Evolutionary conservation across 1,284 basidiomycete genomes (phyloP), one percentile per base, ranked within the genome.

Genomic region (Rhodotorula sp.): DNA sequence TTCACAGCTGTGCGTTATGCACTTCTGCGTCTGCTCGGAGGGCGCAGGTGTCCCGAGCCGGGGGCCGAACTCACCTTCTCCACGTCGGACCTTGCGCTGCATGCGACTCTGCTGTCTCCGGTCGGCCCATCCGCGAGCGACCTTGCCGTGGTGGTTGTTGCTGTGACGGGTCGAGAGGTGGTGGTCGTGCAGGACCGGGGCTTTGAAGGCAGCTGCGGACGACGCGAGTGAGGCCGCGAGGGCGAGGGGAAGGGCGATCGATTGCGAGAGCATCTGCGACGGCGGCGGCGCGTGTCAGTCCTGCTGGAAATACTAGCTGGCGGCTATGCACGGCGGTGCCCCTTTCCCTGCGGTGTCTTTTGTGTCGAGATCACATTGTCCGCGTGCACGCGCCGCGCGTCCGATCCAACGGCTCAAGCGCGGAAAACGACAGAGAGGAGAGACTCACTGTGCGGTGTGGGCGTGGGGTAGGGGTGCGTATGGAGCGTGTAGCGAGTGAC

Each of bases 41-140:
- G 2, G n/a, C 31, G 5, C 16, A 3, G 1, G 28, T 28, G 28
- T 31, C 48, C 12, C 18, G 19, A 26, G 15, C 10, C n/a, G 38
- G 7, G 1, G 15, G n/a, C 15, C 26, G 19, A 14, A 45, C 62
- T 34, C 52, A 26, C 50, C 26, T 18, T 63, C 52, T 7, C 23
- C 52, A 1, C 68, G 64, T 47, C 50, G 60, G 19, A 62, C 68
- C 68, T 62, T 69, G 26, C 68, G 50, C 61, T 52, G 52, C 34
- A 34, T 43, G 31, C 31, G 34, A 14, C 31, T 50, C 31, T 50
- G 38, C 38, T 43, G 38, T 43, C 38, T 43, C 38, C 38, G 38
- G 8, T 43, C 38, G 38, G 21, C 52, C 63, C 5, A 55, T 47
- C 48, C 65, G 68, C 5, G 52, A 64, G 60, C 65, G 66, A 4